Evolutionary conservation across 768 basidiomycete genomes (phyloP), one percentile per base, ranked within the genome.

Genomic region (Lanmaoa pseudosensibilis): DNA sequence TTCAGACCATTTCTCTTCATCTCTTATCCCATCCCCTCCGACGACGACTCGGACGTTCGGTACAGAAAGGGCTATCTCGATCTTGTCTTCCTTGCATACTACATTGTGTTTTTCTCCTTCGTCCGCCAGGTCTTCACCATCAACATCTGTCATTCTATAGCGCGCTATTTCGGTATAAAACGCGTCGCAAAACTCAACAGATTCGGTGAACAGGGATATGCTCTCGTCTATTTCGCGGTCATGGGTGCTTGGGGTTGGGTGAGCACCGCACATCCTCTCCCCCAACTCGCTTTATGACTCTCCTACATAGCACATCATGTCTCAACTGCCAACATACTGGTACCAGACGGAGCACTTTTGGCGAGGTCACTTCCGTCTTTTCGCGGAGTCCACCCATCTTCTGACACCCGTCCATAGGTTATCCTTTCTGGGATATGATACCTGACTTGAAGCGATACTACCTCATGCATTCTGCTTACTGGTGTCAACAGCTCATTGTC

Each of bases 141-240:
- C 65, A 82, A 81, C 53, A 36, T 92, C 12, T 83, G 85, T 43
- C 75, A 77, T 23, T 90, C 89, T 2, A 60, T 94, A 37, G 94
- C 88, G 0, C 80, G 76, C 34, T 77, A 79, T 56, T 85, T 88
- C 53, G 89, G 94, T 2, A 81, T 99, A 47, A 81, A 76, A 65
- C 84, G 79, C 58, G 71, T 74, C 55, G 68, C 68, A 23, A 97
- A 95, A 71, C 70, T 94, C 15, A 83, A 86, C 52, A 78, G 96
- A 36, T 98, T 98, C 65, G 90, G 86, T 19, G 96, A 99, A 74
- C 96, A 96, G 68, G 85, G 83, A 0, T 97, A 99, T 70, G 91
- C 94, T 0, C 49, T 91, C 44, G 60, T 91, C 15, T 99, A 98
- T 72, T 95, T 92, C 63, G 62, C 76, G 2, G 53, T 84, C 58